phyloP scores from a whole-genome alignment of 768 basidiomycete genomes.

The Amylocystis lapponica region DNA sequence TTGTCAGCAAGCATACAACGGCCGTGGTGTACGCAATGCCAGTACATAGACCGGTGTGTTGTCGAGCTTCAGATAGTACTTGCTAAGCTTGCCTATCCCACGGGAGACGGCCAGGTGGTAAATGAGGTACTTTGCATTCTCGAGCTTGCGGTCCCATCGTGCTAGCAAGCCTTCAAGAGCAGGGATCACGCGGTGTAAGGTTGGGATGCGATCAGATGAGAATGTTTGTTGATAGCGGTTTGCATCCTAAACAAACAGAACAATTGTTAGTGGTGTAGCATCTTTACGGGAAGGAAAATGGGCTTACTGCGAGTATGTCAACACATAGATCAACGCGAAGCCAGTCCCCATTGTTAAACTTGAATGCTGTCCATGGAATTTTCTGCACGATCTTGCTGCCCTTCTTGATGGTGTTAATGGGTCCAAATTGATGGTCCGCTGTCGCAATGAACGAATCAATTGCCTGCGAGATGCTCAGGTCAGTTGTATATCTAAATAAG shows the following conservation, averaged over 20 bases:
- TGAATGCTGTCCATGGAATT: slow-evolving; percentile 24
- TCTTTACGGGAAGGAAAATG: slow-evolving; percentile 4
- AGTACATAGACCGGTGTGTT: slow-evolving; percentile 16
- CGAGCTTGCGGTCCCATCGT: slow-evolving; percentile 24
- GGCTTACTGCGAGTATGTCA: slow-evolving; percentile 15
- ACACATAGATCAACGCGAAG: slow-evolving; percentile 7
- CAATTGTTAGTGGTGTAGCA: slow-evolving; percentile 3
- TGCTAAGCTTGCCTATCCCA: slow-evolving; percentile 21
- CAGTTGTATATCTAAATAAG: no score
- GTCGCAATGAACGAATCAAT: slow-evolving; percentile 16
- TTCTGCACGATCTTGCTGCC: slow-evolving; percentile 15
- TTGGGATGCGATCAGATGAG: slow-evolving; percentile 19
- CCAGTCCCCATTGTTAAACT: slow-evolving; percentile 19
- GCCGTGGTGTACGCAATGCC: slow-evolving; percentile 18
- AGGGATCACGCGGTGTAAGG: slow-evolving; percentile 23
- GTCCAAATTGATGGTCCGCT: slow-evolving; percentile 23
- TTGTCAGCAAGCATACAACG: not conserved
- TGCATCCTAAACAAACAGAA: slow-evolving; percentile 12
- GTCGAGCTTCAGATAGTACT: slow-evolving; percentile 20
- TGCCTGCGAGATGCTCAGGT: no score
- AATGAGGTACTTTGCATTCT: slow-evolving; percentile 3
- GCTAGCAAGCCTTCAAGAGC: slow-evolving; percentile 23
- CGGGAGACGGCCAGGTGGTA: slow-evolving; percentile 16
- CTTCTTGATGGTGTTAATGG: slow-evolving; percentile 21
- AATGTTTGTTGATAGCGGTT: slow-evolving; percentile 23